Evolutionary conservation across 805 yeast species (phyloP).

Genomic region (Starmerella scarabaei): DNA sequence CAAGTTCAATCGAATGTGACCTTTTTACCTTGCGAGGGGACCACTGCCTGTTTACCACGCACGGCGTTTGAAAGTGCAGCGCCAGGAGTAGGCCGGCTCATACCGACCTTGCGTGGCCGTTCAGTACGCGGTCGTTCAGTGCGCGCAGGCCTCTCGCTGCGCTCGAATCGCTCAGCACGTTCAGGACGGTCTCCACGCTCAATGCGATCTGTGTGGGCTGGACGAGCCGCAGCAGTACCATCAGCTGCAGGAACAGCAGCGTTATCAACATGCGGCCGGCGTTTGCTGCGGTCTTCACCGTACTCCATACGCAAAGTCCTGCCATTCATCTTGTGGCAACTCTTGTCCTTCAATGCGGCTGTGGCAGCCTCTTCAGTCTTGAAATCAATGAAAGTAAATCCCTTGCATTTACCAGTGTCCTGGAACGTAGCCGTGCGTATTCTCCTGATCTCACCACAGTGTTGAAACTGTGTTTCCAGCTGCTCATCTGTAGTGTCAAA

Average conservation of each 20-base stretch:
- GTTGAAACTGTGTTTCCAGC: constrained; percentile 70
- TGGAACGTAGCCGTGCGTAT: constrained; percentile 97
- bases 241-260: constrained; percentile 14
- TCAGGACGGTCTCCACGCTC: not conserved
- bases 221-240: not conserved
- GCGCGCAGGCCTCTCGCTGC: not conserved
- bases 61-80: constrained; percentile 78
- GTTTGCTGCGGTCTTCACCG: constrained; percentile 88
- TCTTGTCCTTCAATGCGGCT: constrained; percentile 60
- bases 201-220: not conserved
- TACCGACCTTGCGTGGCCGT: constrained; percentile 13
- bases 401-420: constrained; percentile 92
- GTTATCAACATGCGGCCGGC: constrained; percentile 30
- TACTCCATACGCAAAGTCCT: constrained; percentile 74
- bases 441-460: constrained; percentile 73
- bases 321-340: constrained; percentile 52
- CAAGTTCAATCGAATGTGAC: constrained; percentile 54
- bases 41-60: constrained; percentile 80
- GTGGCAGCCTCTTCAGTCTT: constrained; percentile 70
- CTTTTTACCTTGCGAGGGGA: constrained; percentile 82
- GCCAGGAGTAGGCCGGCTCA: constrained; percentile 38
- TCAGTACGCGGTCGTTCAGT: not conserved
- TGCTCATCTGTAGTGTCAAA: constrained; percentile 79
- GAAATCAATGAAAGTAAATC: constrained; percentile 87
- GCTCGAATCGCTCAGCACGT: not conserved